These are phyloP conservation scores for Solanum gracilifrons DNA, from an alignment of 257 asterid species.

Conservation along the genomic window DNA sequence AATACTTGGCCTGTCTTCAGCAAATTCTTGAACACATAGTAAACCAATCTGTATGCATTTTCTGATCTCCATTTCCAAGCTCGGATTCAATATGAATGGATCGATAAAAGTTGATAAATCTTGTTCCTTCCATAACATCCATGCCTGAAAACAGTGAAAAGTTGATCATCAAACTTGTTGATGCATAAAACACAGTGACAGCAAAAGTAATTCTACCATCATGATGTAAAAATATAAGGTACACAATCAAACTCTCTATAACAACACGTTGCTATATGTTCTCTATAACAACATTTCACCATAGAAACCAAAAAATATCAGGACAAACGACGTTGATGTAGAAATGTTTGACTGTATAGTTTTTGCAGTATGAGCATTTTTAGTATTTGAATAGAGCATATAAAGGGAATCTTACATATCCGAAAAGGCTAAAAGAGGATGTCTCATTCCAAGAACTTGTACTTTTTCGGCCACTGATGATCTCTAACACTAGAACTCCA, in stretches of 20 bases:
- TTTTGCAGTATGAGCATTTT: background rate
- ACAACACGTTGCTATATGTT: background rate
- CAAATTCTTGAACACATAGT: slow-evolving; percentile 42
- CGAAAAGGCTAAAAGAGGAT: slow-evolving; percentile 39
- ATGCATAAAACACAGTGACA: background rate
- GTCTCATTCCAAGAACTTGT: slow-evolving; percentile 27
- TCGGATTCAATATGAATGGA: slow-evolving; percentile 21
- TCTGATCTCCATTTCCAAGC: slow-evolving; percentile 14
- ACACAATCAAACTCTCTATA: background rate
- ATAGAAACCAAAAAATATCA: background rate
- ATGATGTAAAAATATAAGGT: background rate
- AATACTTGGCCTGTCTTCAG: slow-evolving; percentile 40
- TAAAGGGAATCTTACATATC: slow-evolving; percentile 34
- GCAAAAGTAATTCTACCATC: background rate
- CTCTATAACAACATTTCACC: background rate
- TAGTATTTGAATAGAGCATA: background rate
- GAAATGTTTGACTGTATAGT: background rate
- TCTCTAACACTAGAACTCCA: slow-evolving; percentile 44
- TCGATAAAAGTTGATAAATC: slow-evolving; percentile 26
- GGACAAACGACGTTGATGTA: background rate
- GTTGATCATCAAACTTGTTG: background rate
- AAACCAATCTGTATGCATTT: slow-evolving; percentile 41
- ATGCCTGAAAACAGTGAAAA: slow-evolving; percentile 23
- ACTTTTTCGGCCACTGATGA: slow-evolving; percentile 44
- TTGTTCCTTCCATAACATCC: slow-evolving; percentile 45